Percentiles rank a stretch among this genome's conserved stretches.
These are phyloP conservation scores for Aspergillus alliaceus DNA, from an alignment of 2,329 filamentous ascomycete genomes.

Conservation along the genomic window DNA sequence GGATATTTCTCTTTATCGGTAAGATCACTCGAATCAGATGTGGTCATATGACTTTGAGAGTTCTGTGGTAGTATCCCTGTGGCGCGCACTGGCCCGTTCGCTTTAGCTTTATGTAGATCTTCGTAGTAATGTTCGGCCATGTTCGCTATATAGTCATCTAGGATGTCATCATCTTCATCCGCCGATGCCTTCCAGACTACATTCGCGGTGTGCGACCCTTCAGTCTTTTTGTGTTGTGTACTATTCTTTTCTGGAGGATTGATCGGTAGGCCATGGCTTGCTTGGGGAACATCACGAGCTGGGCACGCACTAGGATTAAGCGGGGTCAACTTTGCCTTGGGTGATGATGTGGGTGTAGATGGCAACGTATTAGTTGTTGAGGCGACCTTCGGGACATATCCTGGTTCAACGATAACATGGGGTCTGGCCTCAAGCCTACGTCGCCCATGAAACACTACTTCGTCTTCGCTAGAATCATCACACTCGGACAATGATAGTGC, in stretches of 20 bases:
- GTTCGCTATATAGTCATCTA: slow-evolving; percentile 44
- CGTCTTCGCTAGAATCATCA: slow-evolving; percentile 69
- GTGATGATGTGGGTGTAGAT: neutral
- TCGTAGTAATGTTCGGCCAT: slow-evolving; percentile 33
- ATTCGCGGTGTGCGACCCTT: neutral
- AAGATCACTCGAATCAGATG: neutral
- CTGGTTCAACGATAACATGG: neutral
- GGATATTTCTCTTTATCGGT: neutral
- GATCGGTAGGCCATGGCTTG: neutral
- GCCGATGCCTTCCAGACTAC: neutral
- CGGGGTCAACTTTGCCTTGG: neutral
- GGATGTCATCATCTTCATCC: slow-evolving; percentile 47
- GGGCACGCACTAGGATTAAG: neutral
- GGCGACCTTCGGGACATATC: neutral
- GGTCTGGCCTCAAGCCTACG: slow-evolving; percentile 15
- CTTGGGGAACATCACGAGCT: too few species aligned
- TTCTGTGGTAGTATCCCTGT: neutral
- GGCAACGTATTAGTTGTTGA: too few species aligned
- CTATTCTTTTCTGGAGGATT: neutral
- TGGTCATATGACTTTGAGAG: neutral
- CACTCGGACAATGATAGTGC: slow-evolving; percentile 35
- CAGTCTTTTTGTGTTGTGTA: neutral
- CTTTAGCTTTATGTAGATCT: neutral
- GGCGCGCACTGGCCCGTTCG: neutral
- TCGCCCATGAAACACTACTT: slow-evolving; percentile 41